phyloP scores from a whole-genome alignment of 176 grass and related monocot species.

The Elymus sibiricus region DNA sequence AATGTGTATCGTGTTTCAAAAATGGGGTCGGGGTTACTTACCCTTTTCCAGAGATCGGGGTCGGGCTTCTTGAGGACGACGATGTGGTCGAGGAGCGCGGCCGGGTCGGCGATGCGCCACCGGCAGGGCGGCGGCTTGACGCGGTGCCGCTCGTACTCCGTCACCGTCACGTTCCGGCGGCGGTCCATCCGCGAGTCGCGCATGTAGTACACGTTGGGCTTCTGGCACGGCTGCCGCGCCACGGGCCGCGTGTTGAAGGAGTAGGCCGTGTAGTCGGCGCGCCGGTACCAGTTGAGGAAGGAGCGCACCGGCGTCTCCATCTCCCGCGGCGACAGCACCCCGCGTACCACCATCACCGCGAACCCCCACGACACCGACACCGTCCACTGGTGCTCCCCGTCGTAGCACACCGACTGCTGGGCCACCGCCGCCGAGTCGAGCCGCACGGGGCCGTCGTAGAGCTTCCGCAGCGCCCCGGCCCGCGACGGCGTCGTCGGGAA shows the following conservation, averaged over 20 bases:
- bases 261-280: constrained; percentile 75
- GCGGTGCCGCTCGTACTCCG: constrained; percentile 70
- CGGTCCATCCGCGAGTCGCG: constrained; percentile 49
- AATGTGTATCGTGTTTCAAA: background rate
- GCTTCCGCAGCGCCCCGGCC: constrained; percentile 45
- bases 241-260: constrained; percentile 77
- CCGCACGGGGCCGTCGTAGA: constrained; percentile 78
- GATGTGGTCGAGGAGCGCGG: constrained; percentile 59
- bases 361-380: constrained; percentile 94
- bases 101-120: constrained; percentile 74
- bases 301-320: constrained; percentile 88
- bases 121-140: constrained; percentile 48
- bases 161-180: constrained; percentile 55
- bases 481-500: constrained; percentile 57
- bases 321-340: constrained; percentile 84
- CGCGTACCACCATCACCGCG: constrained; percentile 71
- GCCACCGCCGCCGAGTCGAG: constrained; percentile 81
- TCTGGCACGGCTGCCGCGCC: constrained; percentile 66
- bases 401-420: constrained; percentile 96
- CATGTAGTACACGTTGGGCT: constrained; percentile 77
- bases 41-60: constrained; percentile 78
- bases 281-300: constrained; percentile 90
- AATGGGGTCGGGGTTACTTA: background rate
- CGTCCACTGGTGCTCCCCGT: constrained; percentile 63
- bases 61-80: constrained; percentile 87